Conservation (phyloP, 2,329 filamentous ascomycete species). For the Scytalidium sp. region DNA sequence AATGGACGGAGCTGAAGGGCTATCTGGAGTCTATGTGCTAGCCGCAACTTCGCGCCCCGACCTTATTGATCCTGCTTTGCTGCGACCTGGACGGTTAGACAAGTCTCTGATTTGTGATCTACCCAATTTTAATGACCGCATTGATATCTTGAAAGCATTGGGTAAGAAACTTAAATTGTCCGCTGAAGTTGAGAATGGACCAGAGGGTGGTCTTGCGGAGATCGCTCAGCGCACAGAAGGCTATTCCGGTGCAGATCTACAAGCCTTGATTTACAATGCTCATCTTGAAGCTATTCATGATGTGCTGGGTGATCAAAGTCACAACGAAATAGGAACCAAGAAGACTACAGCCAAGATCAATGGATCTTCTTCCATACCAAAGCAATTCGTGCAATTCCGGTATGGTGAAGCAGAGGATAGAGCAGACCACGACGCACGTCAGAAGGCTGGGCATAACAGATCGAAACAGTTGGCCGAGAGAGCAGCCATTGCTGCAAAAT, state of each 20-base stretch:
- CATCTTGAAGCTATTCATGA: constrained; percentile 97
- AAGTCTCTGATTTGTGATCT: constrained; percentile 93
- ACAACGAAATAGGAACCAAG: constrained; percentile 26
- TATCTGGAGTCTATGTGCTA: constrained; percentile 93
- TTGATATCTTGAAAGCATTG: constrained; percentile 87
- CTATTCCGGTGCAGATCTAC: constrained; percentile 90
- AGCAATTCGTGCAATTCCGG: constrained; percentile 77
- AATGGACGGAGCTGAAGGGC: constrained; percentile 96
- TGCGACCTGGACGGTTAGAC: constrained; percentile 88
- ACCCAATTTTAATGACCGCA: constrained; percentile 72
- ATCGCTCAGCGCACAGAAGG: constrained; percentile 80
- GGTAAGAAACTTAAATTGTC: constrained; percentile 75
- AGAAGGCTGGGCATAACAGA: constrained; percentile 44
- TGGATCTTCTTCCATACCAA: constrained; percentile 26
- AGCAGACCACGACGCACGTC: constrained; percentile 33
- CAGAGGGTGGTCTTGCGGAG: constrained; percentile 59
- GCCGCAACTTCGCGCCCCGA: constrained; percentile 93
- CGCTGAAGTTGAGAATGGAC: constrained; percentile 54
- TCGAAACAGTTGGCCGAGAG: constrained; percentile 67
- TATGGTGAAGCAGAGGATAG: constrained; percentile 63
- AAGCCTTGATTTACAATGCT: constrained; percentile 93
- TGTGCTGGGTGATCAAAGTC: constrained; percentile 65
- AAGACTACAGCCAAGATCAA: constrained; percentile 21
- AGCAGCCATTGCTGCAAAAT: constrained; percentile 75
- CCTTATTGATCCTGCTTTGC: constrained; percentile 88